These are phyloP conservation scores for Kwoniella sp. DNA, from an alignment of 768 basidiomycete species.

Conservation along the genomic window DNA sequence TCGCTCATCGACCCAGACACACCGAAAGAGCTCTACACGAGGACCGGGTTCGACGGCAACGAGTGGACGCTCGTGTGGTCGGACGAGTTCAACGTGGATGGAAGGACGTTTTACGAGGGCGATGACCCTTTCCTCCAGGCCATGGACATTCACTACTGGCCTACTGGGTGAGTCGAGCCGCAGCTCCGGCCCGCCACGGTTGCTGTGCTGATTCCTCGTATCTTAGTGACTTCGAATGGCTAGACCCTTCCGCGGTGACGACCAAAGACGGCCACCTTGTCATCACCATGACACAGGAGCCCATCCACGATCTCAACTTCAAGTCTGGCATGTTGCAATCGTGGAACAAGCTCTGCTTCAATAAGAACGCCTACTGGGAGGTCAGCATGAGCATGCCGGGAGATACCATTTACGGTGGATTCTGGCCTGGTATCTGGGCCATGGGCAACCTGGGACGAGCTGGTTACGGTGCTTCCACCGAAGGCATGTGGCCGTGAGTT, in stretches of 20 bases:
- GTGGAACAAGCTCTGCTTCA: slow-evolving; percentile 88
- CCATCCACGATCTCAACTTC: slow-evolving; percentile 68
- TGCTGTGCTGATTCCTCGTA: not conserved
- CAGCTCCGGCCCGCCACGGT: not conserved
- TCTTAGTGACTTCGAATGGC: slow-evolving; percentile 64
- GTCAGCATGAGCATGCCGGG: slow-evolving; percentile 54
- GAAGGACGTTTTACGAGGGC: slow-evolving; percentile 70
- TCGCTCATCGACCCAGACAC: slow-evolving; percentile 75
- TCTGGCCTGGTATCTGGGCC: slow-evolving; percentile 59
- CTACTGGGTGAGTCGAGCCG: slow-evolving; percentile 31
- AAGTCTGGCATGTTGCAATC: slow-evolving; percentile 51
- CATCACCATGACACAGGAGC: slow-evolving; percentile 65
- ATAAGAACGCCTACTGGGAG: slow-evolving; percentile 70
- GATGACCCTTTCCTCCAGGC: slow-evolving; percentile 69
- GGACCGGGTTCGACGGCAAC: slow-evolving; percentile 57
- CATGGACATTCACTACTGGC: slow-evolving; percentile 52
- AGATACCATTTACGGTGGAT: slow-evolving; percentile 38
- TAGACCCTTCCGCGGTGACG: slow-evolving; percentile 67
- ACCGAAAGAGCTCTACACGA: slow-evolving; percentile 54
- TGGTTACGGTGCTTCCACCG: slow-evolving; percentile 79
- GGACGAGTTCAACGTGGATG: slow-evolving; percentile 79
- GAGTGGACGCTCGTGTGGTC: slow-evolving; percentile 71
- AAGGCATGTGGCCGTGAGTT: slow-evolving; percentile 50
- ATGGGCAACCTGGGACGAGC: slow-evolving; percentile 80
- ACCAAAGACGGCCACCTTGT: slow-evolving; percentile 70